Percentiles rank a stretch among this genome's conserved stretches.
phyloP scores from a whole-genome alignment of 2,329 filamentous ascomycete species.

The Aureobasidium sp. region DNA sequence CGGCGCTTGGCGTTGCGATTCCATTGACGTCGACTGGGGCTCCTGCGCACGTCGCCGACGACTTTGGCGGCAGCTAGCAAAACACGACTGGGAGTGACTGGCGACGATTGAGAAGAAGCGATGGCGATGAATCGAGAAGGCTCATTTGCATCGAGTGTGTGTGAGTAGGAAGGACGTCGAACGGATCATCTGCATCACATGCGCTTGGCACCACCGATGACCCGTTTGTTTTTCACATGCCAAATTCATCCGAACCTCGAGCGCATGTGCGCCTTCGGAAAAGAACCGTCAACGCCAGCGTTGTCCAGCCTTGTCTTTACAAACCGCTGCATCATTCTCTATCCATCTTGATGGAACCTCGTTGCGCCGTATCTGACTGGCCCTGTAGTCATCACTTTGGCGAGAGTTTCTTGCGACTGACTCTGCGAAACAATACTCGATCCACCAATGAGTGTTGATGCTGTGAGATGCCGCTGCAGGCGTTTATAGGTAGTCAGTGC shows the following conservation, averaged over 20 bases:
- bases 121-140: not conserved
- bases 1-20: constrained; percentile 31
- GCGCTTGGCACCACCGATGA: not conserved
- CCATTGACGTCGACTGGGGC: constrained; percentile 21
- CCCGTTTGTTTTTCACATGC: constrained; percentile 7
- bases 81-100: not conserved
- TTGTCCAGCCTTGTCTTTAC: no score
- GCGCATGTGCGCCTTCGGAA: no score
- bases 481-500: not conserved
- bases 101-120: not conserved
- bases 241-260: not conserved
- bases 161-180: constrained; percentile 1
- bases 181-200: constrained; percentile 13
- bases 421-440: no score
- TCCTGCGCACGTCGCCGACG: constrained; percentile 9
- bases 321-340: no score
- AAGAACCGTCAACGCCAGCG: no score
- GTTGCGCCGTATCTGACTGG: no score
- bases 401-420: no score
- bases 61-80: constrained; percentile 1
- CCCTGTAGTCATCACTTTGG: no score
- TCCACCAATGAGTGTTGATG: not conserved
- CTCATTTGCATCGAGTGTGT: not conserved
- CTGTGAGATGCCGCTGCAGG: constrained; percentile 4
- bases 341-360: no score